Base-by-base conservation (phyloP, 805 yeast species). In the Candida sithepensis region DNA sequence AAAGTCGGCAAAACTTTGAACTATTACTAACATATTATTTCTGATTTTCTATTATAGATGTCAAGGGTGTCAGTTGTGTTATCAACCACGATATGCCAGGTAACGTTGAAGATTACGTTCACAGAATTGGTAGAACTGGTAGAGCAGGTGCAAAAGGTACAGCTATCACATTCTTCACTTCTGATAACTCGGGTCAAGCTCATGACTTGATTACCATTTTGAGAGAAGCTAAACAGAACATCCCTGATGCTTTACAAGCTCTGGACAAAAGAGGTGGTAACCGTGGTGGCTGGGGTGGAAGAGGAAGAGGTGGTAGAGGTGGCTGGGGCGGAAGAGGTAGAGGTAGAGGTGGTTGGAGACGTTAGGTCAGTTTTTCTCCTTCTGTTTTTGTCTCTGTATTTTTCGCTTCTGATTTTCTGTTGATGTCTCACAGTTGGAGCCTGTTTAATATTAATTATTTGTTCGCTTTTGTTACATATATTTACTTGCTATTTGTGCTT, bases 91-190 rank as follows among this genome's bases (percentile, higher is more conserved):
- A 92, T 71, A 92, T 92, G 91, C 98, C 99, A 65, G 90, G 88
- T 71, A 92, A 92, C 74, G 88, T 91, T 66, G 99, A 94, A 78
- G 98, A 94, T 75, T 92, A 92, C 69, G 97, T 92, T 54, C 99
- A 92, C 71, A 84, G 99, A 76, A 94, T 92, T 66, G 99, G 99
- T 71, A 91, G 97, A 82, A 91, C 99, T 56, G 99, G 99, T 69
- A 89, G 99, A 81, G 99, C 97, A 58, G 98, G 98, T 69, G 84
- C 90, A 53, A 77, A 78, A 53, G 99, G 99, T 79, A 91, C 94
- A 53, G 97, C 99, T 47, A 81, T 90, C 57, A 88, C 98, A 8
- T 82, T 92, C 69, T 94, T 94, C 80, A 89, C 97, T 50, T 86
- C 82, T 55, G 91, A 77, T 56, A 88, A 90, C 77, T 75, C 88